Evolutionary conservation across 805 yeast genomes (phyloP), one percentile per base, ranked within the genome.

Genomic region (Candida oleophila): DNA sequence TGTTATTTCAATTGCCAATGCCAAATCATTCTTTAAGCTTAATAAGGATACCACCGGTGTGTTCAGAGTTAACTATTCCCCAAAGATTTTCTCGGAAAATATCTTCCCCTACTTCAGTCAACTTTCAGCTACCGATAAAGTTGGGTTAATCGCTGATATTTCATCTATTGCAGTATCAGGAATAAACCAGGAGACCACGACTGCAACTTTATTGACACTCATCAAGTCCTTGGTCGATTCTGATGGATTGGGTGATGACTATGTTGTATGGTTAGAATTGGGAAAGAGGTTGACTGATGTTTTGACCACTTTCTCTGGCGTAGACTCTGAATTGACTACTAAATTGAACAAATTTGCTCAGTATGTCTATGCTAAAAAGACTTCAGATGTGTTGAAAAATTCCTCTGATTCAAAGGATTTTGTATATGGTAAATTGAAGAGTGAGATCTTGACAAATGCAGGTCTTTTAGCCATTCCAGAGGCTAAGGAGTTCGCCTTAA

Each of bases 241-340:
- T 12, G 55, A 59, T 41, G 55, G 49, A 19, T 47, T 66, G 32
- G 75, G 70, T 48, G 55, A 60, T 3, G 70, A 71, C 34, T 72
- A 65, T 51, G 71, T 74, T 41, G 82, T 80, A 40, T 83, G 89
- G 88, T 60, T 65, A 20, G 83, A 80, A 56, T 66, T 82, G 38
- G 60, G 73, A 20, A 65, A 68, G 28, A 60, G 78, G 18, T 56
- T 82, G 36, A 56, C 56, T 16, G 54, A 59, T 20, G 57, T 79
- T 22, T 52, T 61, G 30, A 59, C 68, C 1, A 77, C 75, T 55
- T 74, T 69, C 49, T 50, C 62, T 0, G 54, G 51, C 7, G 52
- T 45, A 16, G 53, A 55, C 36, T 61, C 56, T 19, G 51, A 56
- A 16, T 51, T 69, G 3, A 46, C 53, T 1, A 42, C 55, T 18